Evolutionary conservation across 1,284 basidiomycete species (phyloP), one percentile per base, ranked within the genome.

Genomic region (Marasmius tenuissimus): DNA sequence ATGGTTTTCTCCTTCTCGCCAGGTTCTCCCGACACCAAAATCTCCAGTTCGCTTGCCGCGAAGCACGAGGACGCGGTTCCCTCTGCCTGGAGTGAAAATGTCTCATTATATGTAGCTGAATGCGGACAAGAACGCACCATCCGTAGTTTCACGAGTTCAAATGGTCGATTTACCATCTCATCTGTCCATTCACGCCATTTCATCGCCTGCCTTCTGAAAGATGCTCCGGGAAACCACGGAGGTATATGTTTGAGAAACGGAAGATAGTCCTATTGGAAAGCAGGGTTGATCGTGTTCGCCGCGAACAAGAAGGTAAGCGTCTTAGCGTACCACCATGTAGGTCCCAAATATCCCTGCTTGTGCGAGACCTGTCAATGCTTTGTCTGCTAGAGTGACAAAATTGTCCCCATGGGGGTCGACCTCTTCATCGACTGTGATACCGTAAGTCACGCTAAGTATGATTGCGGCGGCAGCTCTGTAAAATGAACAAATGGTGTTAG

Each of bases 381-480:
- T 67, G 57, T 80, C 81, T 3, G 81, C 82, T 7, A 81, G 67
- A 1, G 72, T 67, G 8, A 84, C 77, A 63, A 78, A 83, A 14
- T 73, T 64, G 59, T 82, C 81, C 6, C 78, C 78, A 47, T 73
- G 64, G n/a, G 72, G 72, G 11, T 69, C 67, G 33, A 78, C 65
- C 53, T 75, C 61, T 49, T 71, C 68, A 27, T 72, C 71, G 10
- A 76, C 70, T 12, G 69, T 62, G 47, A 74, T 72, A 1, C 79
- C 77, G 53, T 81, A 81, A 5, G 75, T 71, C 27, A 81, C 72
- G 54, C 72, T 71, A 60, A 81, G 69, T 49, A 80, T 67, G 14
- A 80, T 74, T 9, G 75, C 72, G n/a, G 76, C 74, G 1, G 77
- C 75, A 38, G 71, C 65, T 55, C 76, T 78, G 62, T 63, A 11